Percentiles rank a stretch among this genome's conserved stretches.
These are phyloP conservation scores for Rhizoctonia solani DNA, from an alignment of 1,284 basidiomycete genomes.

Conservation along the genomic window DNA sequence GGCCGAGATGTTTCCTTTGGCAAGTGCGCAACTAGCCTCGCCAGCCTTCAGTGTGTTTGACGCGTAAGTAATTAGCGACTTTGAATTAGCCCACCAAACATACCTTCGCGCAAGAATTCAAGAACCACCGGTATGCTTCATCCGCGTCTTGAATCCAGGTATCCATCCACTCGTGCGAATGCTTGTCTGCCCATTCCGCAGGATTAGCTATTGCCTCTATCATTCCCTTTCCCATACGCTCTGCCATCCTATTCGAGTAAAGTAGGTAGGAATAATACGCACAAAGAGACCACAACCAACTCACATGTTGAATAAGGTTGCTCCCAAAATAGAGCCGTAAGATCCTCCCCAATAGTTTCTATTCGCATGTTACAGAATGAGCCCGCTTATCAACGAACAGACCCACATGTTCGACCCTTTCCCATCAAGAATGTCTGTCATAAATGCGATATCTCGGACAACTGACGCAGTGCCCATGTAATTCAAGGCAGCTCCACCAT, in stretches of 20 bases:
- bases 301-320: slow-evolving; percentile 44
- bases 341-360: slow-evolving; percentile 39
- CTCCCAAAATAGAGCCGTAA: slow-evolving; percentile 42
- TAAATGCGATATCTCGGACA: slow-evolving; percentile 52
- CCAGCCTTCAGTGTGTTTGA: not conserved
- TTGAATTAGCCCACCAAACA: not conserved
- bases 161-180: slow-evolving; percentile 33
- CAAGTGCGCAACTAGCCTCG: slow-evolving; percentile 21
- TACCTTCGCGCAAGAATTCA: slow-evolving; percentile 30
- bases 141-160: slow-evolving; percentile 25
- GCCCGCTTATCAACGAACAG: no score
- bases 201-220: slow-evolving; percentile 40
- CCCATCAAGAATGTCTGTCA: slow-evolving; percentile 50
- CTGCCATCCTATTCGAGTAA: slow-evolving; percentile 35
- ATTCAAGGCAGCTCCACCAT: slow-evolving; percentile 47
- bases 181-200: slow-evolving; percentile 36
- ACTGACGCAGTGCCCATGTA: slow-evolving; percentile 54
- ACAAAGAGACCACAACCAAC: not conserved
- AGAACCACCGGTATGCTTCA: slow-evolving; percentile 32
- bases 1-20: slow-evolving; percentile 19
- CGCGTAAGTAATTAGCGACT: not conserved
- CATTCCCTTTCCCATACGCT: slow-evolving; percentile 40
- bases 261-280: not conserved
- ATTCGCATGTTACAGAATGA: not conserved
- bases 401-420: slow-evolving; percentile 50